These are phyloP conservation scores for Saccharomyces hybrid DNA, from an alignment of 1,139 yeast genomes.

Conservation along the genomic window DNA sequence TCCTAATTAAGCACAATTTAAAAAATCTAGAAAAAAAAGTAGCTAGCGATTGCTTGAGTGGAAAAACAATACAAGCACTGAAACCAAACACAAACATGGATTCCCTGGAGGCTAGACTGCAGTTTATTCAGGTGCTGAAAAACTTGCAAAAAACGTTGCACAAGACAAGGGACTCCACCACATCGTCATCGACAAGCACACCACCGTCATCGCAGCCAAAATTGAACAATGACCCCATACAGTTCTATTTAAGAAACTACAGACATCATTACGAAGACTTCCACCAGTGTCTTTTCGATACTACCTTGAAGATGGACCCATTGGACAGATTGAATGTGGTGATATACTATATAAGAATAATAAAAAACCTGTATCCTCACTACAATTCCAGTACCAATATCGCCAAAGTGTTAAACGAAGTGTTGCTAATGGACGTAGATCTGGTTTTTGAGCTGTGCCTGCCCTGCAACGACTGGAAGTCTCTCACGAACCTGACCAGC, in stretches of 20 bases:
- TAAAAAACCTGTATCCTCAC: conserved; percentile 5
- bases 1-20: not conserved
- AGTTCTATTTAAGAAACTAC: conserved; percentile 25
- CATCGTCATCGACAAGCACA: conserved; percentile 6
- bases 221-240: conserved; percentile 20
- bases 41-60: conserved; percentile 2
- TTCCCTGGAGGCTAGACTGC: conserved; percentile 29
- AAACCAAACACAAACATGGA: conserved; percentile 18
- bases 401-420: conserved; percentile 14
- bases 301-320: conserved; percentile 24
- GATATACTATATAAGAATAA: conserved; percentile 21
- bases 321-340: conserved; percentile 26
- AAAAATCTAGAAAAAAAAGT: not conserved
- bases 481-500: conserved; percentile 18
- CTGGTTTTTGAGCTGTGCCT: conserved; percentile 16
- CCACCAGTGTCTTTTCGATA: conserved; percentile 29
- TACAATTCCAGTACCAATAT: not conserved
- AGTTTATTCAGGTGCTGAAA: conserved; percentile 28
- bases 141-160: conserved; percentile 25
- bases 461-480: conserved; percentile 22
- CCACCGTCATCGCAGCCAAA: not conserved
- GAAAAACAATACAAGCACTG: conserved; percentile 6
- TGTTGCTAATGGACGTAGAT: conserved; percentile 18
- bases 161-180: conserved; percentile 10
- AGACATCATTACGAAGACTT: conserved; percentile 30